These are phyloP conservation scores for Calonectria pauciramosa DNA, from an alignment of 2,329 filamentous ascomycete genomes.

Conservation along the genomic window DNA sequence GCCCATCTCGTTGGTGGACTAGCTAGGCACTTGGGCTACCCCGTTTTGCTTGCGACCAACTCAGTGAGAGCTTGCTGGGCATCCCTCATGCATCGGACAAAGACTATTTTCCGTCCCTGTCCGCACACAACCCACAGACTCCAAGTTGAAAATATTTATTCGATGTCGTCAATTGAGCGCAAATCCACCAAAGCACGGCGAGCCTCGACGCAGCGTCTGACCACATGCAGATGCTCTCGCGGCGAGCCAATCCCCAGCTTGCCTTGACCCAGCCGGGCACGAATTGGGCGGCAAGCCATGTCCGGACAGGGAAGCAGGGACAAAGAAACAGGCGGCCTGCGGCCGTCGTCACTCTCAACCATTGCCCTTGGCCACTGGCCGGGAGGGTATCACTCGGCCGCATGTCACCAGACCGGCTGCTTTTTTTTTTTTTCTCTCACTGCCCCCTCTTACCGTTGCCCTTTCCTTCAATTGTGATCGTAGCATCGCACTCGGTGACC, in stretches of 20 bases:
- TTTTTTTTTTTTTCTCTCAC: slow-evolving; percentile 8
- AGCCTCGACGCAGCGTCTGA: slow-evolving; percentile 43
- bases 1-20: slow-evolving; percentile 44
- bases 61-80: slow-evolving; percentile 26
- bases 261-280: slow-evolving; percentile 37
- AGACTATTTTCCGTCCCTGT: slow-evolving; percentile 15
- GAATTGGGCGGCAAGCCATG: slow-evolving; percentile 38
- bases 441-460: not conserved
- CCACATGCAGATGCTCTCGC: slow-evolving; percentile 38
- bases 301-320: slow-evolving; percentile 29
- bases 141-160: slow-evolving; percentile 13
- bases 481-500: slow-evolving; percentile 24
- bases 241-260: slow-evolving; percentile 34
- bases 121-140: slow-evolving; percentile 10
- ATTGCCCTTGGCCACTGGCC: slow-evolving; percentile 12
- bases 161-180: slow-evolving; percentile 23
- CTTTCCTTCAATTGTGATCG: slow-evolving; percentile 24
- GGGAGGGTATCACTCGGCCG: slow-evolving; percentile 28
- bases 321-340: slow-evolving; percentile 4
- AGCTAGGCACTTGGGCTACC: slow-evolving; percentile 41
- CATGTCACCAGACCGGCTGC: slow-evolving; percentile 33
- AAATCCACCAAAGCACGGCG: slow-evolving; percentile 27
- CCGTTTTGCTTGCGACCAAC: slow-evolving; percentile 34
- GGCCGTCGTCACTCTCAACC: slow-evolving; percentile 25
- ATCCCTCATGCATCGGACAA: slow-evolving; percentile 11